Evolutionary conservation across 2,329 filamentous ascomycete genomes (phyloP).

Genomic region (Pezicula radicicola): DNA sequence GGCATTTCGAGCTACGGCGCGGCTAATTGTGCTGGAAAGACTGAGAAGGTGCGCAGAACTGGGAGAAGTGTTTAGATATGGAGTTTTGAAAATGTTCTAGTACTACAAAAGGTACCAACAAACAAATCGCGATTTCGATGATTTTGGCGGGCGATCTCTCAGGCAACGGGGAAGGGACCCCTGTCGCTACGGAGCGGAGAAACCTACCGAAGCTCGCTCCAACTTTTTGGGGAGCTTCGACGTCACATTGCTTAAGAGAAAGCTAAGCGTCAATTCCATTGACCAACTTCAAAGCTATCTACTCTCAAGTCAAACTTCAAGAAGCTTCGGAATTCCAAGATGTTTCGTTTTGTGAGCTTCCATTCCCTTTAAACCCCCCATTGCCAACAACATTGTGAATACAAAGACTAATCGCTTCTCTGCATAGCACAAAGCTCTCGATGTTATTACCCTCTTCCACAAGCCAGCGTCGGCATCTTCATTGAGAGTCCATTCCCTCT

Average conservation of each 20-base stretch:
- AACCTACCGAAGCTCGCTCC: neutral
- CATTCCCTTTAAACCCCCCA: neutral
- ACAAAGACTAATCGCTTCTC: constrained; percentile 3
- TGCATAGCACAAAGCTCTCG: constrained; percentile 70
- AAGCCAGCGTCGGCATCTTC: constrained; percentile 73
- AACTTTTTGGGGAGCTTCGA: neutral
- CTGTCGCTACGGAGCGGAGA: no score
- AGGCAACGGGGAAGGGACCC: neutral
- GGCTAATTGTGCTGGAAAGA: neutral
- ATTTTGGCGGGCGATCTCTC: neutral
- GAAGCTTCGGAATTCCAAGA: constrained; percentile 14
- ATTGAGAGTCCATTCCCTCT: constrained; percentile 66
- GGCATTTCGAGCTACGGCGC: constrained; percentile 42
- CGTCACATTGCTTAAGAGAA: neutral
- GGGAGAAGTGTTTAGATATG: constrained; percentile 1
- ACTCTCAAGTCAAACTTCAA: neutral
- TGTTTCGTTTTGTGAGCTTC: constrained; percentile 31
- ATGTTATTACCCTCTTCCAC: constrained; percentile 97
- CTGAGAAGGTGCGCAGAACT: neutral
- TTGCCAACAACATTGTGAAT: neutral
- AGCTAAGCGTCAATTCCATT: no score
- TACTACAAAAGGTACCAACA: neutral
- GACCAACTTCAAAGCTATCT: no score
- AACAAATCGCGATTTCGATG: no score
- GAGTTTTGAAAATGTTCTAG: no score